Evolutionary conservation across 306 rosid species (phyloP), one percentile per base, ranked within the genome.

Genomic region (Malus orientalis): DNA sequence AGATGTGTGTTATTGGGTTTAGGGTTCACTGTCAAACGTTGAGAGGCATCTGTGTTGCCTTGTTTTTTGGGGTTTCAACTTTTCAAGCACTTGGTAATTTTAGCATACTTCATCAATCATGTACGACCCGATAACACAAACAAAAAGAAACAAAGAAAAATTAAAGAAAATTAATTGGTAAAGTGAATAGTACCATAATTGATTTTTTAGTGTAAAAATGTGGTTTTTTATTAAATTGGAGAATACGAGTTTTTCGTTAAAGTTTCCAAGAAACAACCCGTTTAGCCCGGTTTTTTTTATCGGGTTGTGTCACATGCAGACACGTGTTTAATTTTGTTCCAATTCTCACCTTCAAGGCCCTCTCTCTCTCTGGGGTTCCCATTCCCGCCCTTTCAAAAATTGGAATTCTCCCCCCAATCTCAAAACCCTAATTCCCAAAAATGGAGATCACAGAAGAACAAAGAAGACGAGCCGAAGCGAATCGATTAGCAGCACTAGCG

Each of bases 371-470:
- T 36, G 40, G 2, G 10, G 38, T 47, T 47, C 36, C 44, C 33
- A 30, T 58, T 19, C 68, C 67, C 76, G 67, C 78, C 82, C 44
- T 36, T 51, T 16, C 19, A 6, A 29, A 38, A 5, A 49, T 49
- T 49, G 54, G 19, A 16, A 30, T 15, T 19, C 47, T 62, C 74
- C 8, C 8, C 69, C 12, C 73, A 2, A 45, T 22, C 22, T 45
- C 42, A 71, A 70, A 54, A 44, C 67, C 76, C 73, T 22, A 49
- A 67, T 22, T 32, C 47, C 72, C 29, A 59, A 30, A 49, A 71
- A 87, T 87, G 98, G 89, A 78, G 23, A 78, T 94, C 62, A 92
- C 97, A 0, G 96, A 92, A 67, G 91, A 94, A 71, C 93, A 94
- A 65, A 75, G 81, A 53, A 84, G 82, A 58, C 92, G 86, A 81